A percentile compares a stretch with the other conserved stretches of the same genome.
Conservation (phyloP, 495 filamentous ascomycete species). For the Parathielavia hyrcaniae region DNA sequence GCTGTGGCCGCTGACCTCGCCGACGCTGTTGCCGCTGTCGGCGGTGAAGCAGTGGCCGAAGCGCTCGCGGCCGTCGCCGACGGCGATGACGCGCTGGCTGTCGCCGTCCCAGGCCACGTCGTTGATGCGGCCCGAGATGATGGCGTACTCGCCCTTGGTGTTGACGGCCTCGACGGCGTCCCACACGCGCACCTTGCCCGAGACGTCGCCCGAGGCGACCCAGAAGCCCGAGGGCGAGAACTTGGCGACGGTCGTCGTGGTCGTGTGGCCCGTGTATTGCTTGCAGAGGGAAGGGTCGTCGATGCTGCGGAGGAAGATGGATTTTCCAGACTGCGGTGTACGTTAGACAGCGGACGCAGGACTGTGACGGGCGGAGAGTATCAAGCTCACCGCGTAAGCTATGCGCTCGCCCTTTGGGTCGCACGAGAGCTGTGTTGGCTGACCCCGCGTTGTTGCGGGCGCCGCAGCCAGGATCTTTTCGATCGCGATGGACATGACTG, state of each 20-base stretch:
- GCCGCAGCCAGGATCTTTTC: constrained; percentile 51
- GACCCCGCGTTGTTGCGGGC: constrained; percentile 77
- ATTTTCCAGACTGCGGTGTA: constrained; percentile 73
- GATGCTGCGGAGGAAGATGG: constrained; percentile 87
- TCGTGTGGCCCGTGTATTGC: constrained; percentile 87
- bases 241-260: constrained; percentile 80
- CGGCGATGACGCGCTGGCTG: constrained; percentile 90
- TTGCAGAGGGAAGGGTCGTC: constrained; percentile 74
- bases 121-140: constrained; percentile 91
- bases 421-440: constrained; percentile 81
- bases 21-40: constrained; percentile 92
- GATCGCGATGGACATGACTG: constrained; percentile 47
- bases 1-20: constrained; percentile 86
- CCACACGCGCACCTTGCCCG: constrained; percentile 84
- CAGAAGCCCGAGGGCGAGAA: constrained; percentile 95
- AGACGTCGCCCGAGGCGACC: constrained; percentile 85
- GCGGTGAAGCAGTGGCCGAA: constrained; percentile 93
- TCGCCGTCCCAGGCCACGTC: constrained; percentile 98
- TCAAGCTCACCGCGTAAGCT: constrained; percentile 79
- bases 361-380: neutral
- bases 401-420: constrained; percentile 90
- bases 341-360: neutral
- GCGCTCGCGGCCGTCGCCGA: constrained; percentile 88
- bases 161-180: constrained; percentile 62
- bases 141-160: constrained; percentile 81